Evolutionary conservation across 2,329 filamentous ascomycete genomes (phyloP), one percentile per base, ranked within the genome.

Genomic region (Diplodia scrobiculata): DNA sequence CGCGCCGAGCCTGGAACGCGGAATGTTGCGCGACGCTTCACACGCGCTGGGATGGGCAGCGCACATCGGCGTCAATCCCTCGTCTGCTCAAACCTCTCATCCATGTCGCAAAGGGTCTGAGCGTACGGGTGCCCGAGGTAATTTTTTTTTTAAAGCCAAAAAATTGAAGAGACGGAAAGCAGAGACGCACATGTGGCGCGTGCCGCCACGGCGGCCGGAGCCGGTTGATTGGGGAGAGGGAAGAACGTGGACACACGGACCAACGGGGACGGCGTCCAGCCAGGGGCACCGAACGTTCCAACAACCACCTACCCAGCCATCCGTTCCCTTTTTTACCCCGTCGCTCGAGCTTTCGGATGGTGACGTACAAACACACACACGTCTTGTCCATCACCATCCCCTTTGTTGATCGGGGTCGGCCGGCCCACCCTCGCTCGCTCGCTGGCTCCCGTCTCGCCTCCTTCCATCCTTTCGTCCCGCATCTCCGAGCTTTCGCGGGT

Each of bases 161-260:
- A 45, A 19, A 19, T 17, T 45, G 41, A 45, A 45, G 25, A 53
- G 27, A n/a, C 11, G 51, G 13, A 53, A 53, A 32, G 25, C 19
- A 51, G 10, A 27, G 48, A 25, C 10, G 48, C 48, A 27, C 27
- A 45, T 45, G 41, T 51, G 48, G 48, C 52, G n/a, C 38, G 54
- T 45, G 38, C 38, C 21, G 34, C n/a, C 34, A 27, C 29, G 25
- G n/a, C 50, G 27, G 19, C 25, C 6, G 50, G 3, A 11, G 19
- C 25, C 25, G 50, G 50, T 21, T 29, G 25, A 21, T 13, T 52
- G 11, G 50, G 14, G 50, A 9, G 29, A 9, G 25, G 36, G 36
- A 14, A 58, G 41, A 62, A 62, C 58, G 58, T 62, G 58, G 58
- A 6, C 58, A 29, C 58, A 62, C 17, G 41, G 58, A 29, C 58